These are phyloP conservation scores for Yarrowia sp. DNA, from an alignment of 805 yeast genomes.

Conservation along the genomic window DNA sequence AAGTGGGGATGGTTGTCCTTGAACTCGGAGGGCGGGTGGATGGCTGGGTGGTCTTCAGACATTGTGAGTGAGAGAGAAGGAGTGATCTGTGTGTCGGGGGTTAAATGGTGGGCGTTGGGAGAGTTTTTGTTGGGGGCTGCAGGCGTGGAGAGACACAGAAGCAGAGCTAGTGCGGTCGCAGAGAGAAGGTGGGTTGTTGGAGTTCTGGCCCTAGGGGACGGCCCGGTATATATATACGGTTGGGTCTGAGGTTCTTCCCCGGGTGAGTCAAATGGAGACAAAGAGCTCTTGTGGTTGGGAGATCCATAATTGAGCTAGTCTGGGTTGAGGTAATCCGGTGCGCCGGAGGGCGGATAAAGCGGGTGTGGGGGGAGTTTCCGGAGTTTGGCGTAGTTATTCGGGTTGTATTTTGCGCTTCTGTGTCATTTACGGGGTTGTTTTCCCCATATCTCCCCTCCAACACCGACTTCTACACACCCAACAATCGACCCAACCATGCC, in stretches of 20 bases:
- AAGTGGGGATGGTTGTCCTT: slow-evolving; percentile 43
- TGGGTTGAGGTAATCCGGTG: slow-evolving; percentile 24
- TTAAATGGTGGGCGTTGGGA: slow-evolving; percentile 4
- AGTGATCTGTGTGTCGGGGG: neutral
- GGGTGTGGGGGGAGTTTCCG: no score
- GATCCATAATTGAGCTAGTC: neutral
- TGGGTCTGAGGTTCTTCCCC: neutral
- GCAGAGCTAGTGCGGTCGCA: no score
- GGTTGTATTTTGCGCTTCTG: no score
- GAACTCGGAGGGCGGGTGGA: slow-evolving; percentile 35
- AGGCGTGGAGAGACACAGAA: no score
- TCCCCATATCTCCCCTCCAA: no score
- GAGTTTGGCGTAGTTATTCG: no score
- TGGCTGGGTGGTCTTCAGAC: slow-evolving; percentile 25
- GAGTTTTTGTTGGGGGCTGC: slow-evolving; percentile 17
- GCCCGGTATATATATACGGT: slow-evolving; percentile 4
- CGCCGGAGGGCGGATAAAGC: neutral
- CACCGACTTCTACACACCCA: neutral
- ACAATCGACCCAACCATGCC: slow-evolving; percentile 1
- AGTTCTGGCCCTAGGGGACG: no score
- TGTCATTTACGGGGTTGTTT: no score
- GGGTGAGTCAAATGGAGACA: slow-evolving; percentile 7
- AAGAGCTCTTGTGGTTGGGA: neutral
- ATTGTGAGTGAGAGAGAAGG: neutral
- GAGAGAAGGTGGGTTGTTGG: no score